Base-by-base conservation (phyloP, 257 asterid genomes). In the Solanum ossicruentum region DNA sequence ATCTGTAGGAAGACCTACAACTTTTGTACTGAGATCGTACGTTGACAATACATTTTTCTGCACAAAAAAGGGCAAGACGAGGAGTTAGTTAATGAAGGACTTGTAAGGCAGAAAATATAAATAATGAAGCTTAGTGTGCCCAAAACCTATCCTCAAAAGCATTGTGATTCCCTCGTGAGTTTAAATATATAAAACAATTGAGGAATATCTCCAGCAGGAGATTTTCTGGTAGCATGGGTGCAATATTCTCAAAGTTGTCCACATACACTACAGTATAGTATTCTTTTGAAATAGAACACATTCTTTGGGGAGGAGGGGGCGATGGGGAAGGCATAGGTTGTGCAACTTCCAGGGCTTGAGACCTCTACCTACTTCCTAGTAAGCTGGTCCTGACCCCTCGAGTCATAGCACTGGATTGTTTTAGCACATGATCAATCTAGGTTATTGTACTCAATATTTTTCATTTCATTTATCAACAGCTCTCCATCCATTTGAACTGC, bases 11-110 rank as follows among this genome's bases (percentile, higher is more conserved):
- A 88, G 81, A 45, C 88, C 91, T 47, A 86, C 82, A 78, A 87
- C 87, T 45, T 88, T 90, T 83, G 85, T 54, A 81, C 80, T 84
- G 86, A 85, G 86, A 86, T 91, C 95, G 65, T 91, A 87, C 52
- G 94, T 89, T 32, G 96, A 93, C 70, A 93, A 84, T 60, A 86
- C 92, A 69, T 84, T 90, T 89, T 87, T 90, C 98, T 95, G 92
- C 93, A 89, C 47, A 85, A 86, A 77, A 77, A 47, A 20, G 2
- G 84, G 85, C 83, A 52, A 72, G 17, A 80, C 16, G 9, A 39
- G 4, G 36, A 23, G 61, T 65, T 20, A 4, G 23, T 51, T 77
- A 36, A 28, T 77, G 82, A 26, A 49, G 0, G 58, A 73, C 20
- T 47, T 73, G 9, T 3, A 73, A 73, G 81, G 60, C 55, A 47